These are phyloP conservation scores for Pseudopyricularia cyperi DNA, from an alignment of 2,329 filamentous ascomycete genomes.

Conservation along the genomic window DNA sequence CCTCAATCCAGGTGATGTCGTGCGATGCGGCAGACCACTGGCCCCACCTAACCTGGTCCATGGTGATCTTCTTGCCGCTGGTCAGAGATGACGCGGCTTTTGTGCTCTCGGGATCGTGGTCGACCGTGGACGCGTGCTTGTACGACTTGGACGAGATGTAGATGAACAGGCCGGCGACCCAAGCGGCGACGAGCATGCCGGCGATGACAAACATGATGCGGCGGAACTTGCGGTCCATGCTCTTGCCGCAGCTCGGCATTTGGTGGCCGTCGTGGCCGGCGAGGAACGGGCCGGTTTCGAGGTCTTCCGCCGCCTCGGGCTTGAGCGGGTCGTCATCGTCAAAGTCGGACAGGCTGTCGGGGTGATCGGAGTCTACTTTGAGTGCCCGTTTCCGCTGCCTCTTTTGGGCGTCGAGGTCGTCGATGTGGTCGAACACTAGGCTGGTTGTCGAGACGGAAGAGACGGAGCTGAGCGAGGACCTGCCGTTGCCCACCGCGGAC, in stretches of 20 bases:
- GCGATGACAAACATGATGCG: conserved; percentile 48
- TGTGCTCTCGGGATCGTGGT: conserved; percentile 57
- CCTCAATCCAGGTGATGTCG: conserved; percentile 64
- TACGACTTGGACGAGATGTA: conserved; percentile 56
- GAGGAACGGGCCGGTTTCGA: conserved; percentile 42
- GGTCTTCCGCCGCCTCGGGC: conserved; percentile 24
- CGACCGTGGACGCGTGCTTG: conserved; percentile 45
- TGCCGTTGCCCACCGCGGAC: conserved; percentile 7
- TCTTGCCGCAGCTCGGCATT: conserved; percentile 26
- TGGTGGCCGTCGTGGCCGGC: conserved; percentile 19
- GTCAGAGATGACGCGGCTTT: conserved; percentile 29
- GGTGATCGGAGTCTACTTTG: conserved; percentile 5
- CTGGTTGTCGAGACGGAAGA: conserved; percentile 78
- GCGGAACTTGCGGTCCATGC: conserved; percentile 54
- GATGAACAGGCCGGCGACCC: conserved; percentile 53
- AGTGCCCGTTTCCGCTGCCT: not conserved
- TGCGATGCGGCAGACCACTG: conserved; percentile 52
- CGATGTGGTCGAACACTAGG: conserved; percentile 65
- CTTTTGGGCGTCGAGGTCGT: conserved; percentile 29
- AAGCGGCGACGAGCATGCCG: conserved; percentile 49
- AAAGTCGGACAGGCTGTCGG: conserved; percentile 20
- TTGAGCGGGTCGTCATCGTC: conserved; percentile 33
- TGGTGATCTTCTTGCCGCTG: conserved; percentile 57
- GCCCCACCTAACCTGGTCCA: conserved; percentile 57
- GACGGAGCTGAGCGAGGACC: conserved; percentile 42